phyloP scores from a whole-genome alignment of 2,329 filamentous ascomycete genomes.

The Aspergillus sojae region DNA sequence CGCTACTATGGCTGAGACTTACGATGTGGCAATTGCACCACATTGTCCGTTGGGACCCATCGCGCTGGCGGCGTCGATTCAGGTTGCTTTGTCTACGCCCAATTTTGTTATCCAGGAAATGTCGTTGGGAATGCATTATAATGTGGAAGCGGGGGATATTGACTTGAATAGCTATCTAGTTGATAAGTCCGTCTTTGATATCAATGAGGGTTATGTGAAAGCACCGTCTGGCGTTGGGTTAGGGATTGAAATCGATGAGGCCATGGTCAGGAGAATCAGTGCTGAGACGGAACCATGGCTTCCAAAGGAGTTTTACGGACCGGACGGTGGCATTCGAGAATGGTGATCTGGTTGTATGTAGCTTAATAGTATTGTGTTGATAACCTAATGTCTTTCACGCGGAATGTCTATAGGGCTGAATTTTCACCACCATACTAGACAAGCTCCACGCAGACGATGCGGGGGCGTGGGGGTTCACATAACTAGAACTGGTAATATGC shows the following conservation, averaged over 20 bases:
- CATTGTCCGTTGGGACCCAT: conserved; percentile 75
- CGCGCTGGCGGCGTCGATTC: conserved; percentile 70
- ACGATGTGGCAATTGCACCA: conserved; percentile 72
- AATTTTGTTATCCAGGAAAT: conserved; percentile 79
- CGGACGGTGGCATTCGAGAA: conserved; percentile 15
- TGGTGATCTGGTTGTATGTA: conserved; percentile 8
- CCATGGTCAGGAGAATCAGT: conserved; percentile 61
- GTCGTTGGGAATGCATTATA: conserved; percentile 80
- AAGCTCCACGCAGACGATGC: neutral
- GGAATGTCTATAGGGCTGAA: neutral
- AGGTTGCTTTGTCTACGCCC: conserved; percentile 63
- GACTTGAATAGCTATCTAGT: conserved; percentile 56
- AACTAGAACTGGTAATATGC: neutral
- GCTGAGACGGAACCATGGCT: conserved; percentile 9
- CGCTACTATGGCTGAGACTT: conserved; percentile 71
- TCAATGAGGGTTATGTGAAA: conserved; percentile 5
- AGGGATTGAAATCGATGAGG: conserved; percentile 69
- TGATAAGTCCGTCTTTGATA: conserved; percentile 61
- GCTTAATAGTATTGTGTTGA: neutral
- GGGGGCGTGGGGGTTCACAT: conserved; percentile 7
- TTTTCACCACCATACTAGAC: neutral
- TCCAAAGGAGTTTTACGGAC: conserved; percentile 15
- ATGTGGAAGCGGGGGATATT: conserved; percentile 50
- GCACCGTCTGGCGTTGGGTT: conserved; percentile 48
- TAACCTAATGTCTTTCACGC: neutral